Evolutionary conservation across 192 early-diverging fungal genomes (phyloP), one percentile per base, ranked within the genome.

Genomic region (Coemansia guatemalensis): DNA sequence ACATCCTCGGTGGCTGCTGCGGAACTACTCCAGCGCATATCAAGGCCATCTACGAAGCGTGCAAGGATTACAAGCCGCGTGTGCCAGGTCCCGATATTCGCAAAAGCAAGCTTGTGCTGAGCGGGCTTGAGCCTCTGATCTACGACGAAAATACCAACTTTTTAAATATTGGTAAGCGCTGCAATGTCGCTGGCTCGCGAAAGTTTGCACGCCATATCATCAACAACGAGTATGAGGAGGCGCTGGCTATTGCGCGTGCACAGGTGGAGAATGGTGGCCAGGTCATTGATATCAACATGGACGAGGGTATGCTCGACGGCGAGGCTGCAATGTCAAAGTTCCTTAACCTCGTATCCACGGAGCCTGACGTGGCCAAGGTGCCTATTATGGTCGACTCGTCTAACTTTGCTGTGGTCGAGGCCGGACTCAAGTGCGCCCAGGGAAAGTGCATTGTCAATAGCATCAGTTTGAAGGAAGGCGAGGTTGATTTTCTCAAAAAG

Each of bases 371-470:
- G 65, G 85, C 94, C 41, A 78, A 81, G 59, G 90, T 90, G 27
- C 94, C 95, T 9, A 64, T 98, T 26, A 98, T 98, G 95, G 84
- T 98, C 12, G 95, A 98, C 76, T 96, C 94, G 21, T 95, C 93
- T 63, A 98, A 98, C 78, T 98, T 98, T 85, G 92, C 91, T n/a
- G 94, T 98, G 12, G 88, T 98, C 29, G 85, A 94, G 60, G 95
- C 95, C 3, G 95, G 95, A 24, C 84, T 98, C 64, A 95, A 95
- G 77, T 98, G 94, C 68, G 90, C 88, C 2, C 95, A 98, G 81
- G 95, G 95, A 62, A 98, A 98, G 71, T 96, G 94, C 70, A 95
- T 98, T 58, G 95, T 98, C 71, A 98, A 98, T 84, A 93, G 91
- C 57, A 96, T 98, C 64, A 93, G 91, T 32, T 80, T 98, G 62